phyloP scores from a whole-genome alignment of 768 basidiomycete genomes.

The Saitozyma podzolica region DNA sequence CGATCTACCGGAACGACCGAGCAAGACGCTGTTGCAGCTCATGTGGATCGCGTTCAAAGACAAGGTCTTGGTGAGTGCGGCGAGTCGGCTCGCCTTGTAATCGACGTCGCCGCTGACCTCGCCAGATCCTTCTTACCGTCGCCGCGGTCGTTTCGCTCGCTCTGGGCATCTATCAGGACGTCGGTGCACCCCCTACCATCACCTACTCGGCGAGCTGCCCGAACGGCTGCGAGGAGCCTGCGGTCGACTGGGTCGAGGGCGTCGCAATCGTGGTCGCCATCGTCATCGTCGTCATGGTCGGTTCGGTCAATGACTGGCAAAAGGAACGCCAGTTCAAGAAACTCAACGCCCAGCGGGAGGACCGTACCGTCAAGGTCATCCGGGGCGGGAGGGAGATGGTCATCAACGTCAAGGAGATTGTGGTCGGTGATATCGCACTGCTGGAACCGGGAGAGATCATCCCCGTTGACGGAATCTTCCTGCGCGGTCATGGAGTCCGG shows the following conservation, averaged over 20 bases:
- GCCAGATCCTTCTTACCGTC: slow-evolving; percentile 80
- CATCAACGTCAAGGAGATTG: slow-evolving; percentile 74
- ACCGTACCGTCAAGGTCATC: slow-evolving; percentile 81
- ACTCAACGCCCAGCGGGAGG: slow-evolving; percentile 93
- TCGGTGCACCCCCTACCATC: slow-evolving; percentile 66
- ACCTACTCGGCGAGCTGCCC: slow-evolving; percentile 50
- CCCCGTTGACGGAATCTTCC: slow-evolving; percentile 93
- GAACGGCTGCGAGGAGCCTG: slow-evolving; percentile 59
- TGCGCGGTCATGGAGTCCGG: slow-evolving; percentile 86
- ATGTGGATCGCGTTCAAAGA: slow-evolving; percentile 88
- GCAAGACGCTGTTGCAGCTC: slow-evolving; percentile 68
- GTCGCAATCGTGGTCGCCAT: slow-evolving; percentile 59
- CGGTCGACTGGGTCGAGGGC: slow-evolving; percentile 96
- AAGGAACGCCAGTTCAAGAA: slow-evolving; percentile 93
- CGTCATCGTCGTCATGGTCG: slow-evolving; percentile 67
- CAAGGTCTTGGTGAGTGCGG: slow-evolving; percentile 71
- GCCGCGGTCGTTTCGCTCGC: slow-evolving; percentile 91
- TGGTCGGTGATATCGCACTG: slow-evolving; percentile 89
- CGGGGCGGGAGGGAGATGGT: slow-evolving; percentile 67
- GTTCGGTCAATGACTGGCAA: slow-evolving; percentile 96
- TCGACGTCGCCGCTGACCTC: slow-evolving; percentile 12
- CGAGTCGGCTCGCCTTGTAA: neutral
- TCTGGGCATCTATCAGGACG: slow-evolving; percentile 89
- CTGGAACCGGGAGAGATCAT: slow-evolving; percentile 94
- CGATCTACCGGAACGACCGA: slow-evolving; percentile 66